phyloP scores from a whole-genome alignment of 2,329 filamentous ascomycete species.

The Alternaria infectoria region DNA sequence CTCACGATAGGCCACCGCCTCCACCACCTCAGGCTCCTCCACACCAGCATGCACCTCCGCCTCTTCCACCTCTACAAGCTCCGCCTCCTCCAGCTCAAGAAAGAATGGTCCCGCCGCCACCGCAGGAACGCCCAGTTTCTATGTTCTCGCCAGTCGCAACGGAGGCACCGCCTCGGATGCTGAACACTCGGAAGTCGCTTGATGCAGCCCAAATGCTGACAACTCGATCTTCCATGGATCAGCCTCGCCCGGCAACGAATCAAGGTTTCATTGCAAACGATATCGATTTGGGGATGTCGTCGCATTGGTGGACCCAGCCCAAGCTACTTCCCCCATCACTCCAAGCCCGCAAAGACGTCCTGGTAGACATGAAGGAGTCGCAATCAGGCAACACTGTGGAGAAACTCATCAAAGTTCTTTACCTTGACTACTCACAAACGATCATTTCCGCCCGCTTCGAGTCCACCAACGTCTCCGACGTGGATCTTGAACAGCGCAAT shows the following conservation, averaged over 20 bases:
- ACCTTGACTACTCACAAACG: conserved; percentile 95
- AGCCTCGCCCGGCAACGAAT: conserved; percentile 70
- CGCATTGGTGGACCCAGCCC: conserved; percentile 86
- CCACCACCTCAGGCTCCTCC: conserved; percentile 47
- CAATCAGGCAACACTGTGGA: conserved; percentile 75
- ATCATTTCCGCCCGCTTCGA: conserved; percentile 83
- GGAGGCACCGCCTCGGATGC: conserved; percentile 53
- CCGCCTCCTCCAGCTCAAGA: conserved; percentile 40
- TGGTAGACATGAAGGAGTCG: conserved; percentile 81
- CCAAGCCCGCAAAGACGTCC: conserved; percentile 81
- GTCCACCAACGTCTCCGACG: conserved; percentile 73
- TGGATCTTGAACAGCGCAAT: conserved; percentile 81
- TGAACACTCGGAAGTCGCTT: conserved; percentile 63
- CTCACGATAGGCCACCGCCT: conserved; percentile 43
- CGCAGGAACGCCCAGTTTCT: conserved; percentile 25
- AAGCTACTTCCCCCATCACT: conserved; percentile 81
- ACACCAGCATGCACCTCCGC: conserved; percentile 42
- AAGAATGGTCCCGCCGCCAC: conserved; percentile 51
- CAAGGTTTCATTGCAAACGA: conserved; percentile 88
- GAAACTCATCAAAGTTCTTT: conserved; percentile 86
- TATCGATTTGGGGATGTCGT: conserved; percentile 75
- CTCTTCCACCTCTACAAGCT: conserved; percentile 51
- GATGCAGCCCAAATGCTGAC: conserved; percentile 65
- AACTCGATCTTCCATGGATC: conserved; percentile 73
- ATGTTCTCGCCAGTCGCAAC: conserved; percentile 43